A percentile compares a stretch with the other conserved stretches of the same genome.
phyloP scores from a whole-genome alignment of 805 yeast genomes.

The Schizosaccharomyces octosporus region DNA sequence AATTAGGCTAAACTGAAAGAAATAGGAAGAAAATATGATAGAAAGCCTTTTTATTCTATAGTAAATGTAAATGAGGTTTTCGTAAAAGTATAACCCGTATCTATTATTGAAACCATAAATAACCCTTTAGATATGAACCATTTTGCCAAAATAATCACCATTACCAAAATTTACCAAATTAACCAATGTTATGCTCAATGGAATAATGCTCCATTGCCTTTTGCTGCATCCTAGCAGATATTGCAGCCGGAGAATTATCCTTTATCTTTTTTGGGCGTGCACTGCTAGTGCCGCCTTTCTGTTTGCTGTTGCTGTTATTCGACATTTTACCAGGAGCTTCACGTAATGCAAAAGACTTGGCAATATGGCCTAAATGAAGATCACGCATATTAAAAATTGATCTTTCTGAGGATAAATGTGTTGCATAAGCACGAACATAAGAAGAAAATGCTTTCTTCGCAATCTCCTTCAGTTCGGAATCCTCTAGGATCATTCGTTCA shows the following conservation, averaged over 20 bases:
- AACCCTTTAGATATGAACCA: no score
- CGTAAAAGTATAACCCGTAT: background rate
- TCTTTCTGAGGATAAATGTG: conserved; percentile 67
- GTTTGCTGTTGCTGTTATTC: conserved; percentile 17
- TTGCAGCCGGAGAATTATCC: conserved; percentile 1
- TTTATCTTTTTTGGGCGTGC: conserved; percentile 7
- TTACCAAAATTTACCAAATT: background rate
- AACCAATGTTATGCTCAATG: background rate
- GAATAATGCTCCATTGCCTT: background rate
- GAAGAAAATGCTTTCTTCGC: conserved; percentile 70
- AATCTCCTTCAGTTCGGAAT: conserved; percentile 25
- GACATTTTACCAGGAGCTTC: conserved; percentile 66
- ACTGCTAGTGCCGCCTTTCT: conserved; percentile 9
- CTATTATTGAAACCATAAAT: no score
- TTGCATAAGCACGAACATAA: conserved; percentile 85
- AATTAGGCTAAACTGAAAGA: no score
- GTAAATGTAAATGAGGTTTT: background rate
- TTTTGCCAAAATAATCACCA: no score
- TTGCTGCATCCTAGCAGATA: background rate
- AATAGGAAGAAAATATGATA: background rate
- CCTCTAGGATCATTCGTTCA: conserved; percentile 70
- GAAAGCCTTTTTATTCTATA: background rate
- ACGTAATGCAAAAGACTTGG: conserved; percentile 80
- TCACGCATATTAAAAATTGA: conserved; percentile 54
- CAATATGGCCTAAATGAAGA: conserved; percentile 84